Conservation (phyloP, 192 early-diverging fungal genomes). For the Cetraspora pellucida region DNA sequence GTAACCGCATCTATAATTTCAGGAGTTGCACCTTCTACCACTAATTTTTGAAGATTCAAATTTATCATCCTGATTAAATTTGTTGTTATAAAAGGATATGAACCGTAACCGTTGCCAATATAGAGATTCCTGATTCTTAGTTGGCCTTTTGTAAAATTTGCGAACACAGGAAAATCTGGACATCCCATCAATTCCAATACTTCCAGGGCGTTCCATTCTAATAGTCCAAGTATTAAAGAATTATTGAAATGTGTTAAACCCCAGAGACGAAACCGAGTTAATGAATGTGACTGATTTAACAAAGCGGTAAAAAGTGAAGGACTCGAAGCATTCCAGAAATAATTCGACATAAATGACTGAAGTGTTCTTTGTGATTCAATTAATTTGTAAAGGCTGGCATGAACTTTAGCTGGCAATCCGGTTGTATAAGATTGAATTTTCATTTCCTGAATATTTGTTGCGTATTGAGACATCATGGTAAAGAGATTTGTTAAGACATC, state of each 20-base stretch:
- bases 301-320: neutral
- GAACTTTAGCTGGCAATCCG: neutral
- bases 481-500: neutral
- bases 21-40: neutral
- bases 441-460: constrained; percentile 23
- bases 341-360: constrained; percentile 3
- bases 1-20: constrained; percentile 4
- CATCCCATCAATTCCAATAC: constrained; percentile 10
- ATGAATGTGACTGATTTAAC: neutral
- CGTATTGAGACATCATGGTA: neutral
- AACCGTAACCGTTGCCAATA: neutral
- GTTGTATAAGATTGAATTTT: neutral
- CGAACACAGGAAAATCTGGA: neutral
- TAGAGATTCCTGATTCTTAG: constrained; percentile 11
- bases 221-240: neutral
- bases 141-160: neutral
- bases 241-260: constrained; percentile 4
- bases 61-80: neutral
- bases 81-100: neutral
- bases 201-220: neutral
- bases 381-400: neutral
- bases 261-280: constrained; percentile 8
- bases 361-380: constrained; percentile 1
- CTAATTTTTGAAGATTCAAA: neutral
- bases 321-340: constrained; percentile 7